Conservation (phyloP, 106 monocot genomes). For the Acorus calamus region DNA sequence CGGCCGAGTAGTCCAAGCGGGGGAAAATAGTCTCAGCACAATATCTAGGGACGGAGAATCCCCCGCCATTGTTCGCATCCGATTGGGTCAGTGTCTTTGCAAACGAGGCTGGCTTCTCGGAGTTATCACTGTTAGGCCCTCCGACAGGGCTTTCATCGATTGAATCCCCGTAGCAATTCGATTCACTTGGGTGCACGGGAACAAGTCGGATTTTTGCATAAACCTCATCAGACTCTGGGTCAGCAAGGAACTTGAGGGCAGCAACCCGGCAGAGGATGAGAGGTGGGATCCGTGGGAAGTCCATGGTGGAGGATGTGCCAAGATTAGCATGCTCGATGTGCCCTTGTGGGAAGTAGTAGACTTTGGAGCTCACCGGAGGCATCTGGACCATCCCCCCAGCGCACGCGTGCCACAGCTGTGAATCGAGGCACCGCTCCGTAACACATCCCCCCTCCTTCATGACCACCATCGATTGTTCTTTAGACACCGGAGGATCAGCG, state of each 20-base stretch:
- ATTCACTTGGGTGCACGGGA: constrained; percentile 11
- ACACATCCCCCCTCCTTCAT: no score
- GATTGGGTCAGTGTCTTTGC: constrained; percentile 31
- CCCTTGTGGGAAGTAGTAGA: constrained; percentile 28
- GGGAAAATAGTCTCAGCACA: constrained; percentile 32
- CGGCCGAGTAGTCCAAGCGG: constrained; percentile 18
- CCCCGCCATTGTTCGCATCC: constrained; percentile 29
- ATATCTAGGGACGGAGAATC: constrained; percentile 28
- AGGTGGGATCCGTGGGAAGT: constrained; percentile 9
- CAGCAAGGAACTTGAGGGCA: constrained; percentile 18
- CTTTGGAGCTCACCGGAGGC: constrained; percentile 15
- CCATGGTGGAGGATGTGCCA: constrained; percentile 10
- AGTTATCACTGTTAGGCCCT: neutral
- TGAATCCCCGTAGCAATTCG: neutral
- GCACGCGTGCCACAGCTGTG: constrained; percentile 29
- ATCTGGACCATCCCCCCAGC: constrained; percentile 32
- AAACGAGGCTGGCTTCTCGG: constrained; percentile 18
- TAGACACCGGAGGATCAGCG: no score
- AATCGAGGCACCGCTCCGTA: constrained; percentile 8
- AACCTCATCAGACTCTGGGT: constrained; percentile 28
- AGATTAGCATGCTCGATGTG: constrained; percentile 22
- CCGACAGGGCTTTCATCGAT: neutral
- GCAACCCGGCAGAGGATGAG: constrained; percentile 18
- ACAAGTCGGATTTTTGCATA: constrained; percentile 19
- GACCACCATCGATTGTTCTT: no score